These are phyloP conservation scores for Moringa oleifera DNA, from an alignment of 345 rosid species.

Conservation along the genomic window DNA sequence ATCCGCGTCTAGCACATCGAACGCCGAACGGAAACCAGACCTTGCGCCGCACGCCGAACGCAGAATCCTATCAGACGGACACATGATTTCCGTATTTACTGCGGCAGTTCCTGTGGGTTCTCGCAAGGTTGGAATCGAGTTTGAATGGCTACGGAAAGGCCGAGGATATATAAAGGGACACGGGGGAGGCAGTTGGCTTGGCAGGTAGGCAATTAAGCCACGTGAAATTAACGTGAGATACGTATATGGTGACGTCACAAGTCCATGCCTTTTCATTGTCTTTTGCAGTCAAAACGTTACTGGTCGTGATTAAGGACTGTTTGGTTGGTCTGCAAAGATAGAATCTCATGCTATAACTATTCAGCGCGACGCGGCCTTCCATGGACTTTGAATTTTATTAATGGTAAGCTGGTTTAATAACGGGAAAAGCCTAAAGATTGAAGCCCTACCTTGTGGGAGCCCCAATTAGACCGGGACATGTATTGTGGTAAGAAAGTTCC, in stretches of 20 bases:
- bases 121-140: not conserved
- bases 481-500: too few species aligned
- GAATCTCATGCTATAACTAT: too few species aligned
- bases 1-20: constrained; percentile 81
- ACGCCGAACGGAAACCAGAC: constrained; percentile 49
- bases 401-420: too few species aligned
- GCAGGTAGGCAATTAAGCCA: not conserved
- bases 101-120: not conserved
- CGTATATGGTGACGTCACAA: not conserved
- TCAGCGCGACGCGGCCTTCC: too few species aligned
- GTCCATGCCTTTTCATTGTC: too few species aligned
- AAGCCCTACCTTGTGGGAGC: too few species aligned
- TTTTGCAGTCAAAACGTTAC: too few species aligned
- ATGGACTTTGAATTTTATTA: too few species aligned
- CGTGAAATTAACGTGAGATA: not conserved
- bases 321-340: too few species aligned
- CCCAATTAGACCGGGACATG: too few species aligned
- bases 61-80: constrained; percentile 39
- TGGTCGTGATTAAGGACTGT: too few species aligned
- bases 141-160: not conserved
- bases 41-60: constrained; percentile 13
- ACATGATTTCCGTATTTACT: constrained; percentile 19
- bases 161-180: not conserved
- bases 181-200: not conserved
- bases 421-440: too few species aligned